Base-by-base conservation (phyloP, 176 grass and related monocot genomes). In the Ampelocalamus luodianensis region DNA sequence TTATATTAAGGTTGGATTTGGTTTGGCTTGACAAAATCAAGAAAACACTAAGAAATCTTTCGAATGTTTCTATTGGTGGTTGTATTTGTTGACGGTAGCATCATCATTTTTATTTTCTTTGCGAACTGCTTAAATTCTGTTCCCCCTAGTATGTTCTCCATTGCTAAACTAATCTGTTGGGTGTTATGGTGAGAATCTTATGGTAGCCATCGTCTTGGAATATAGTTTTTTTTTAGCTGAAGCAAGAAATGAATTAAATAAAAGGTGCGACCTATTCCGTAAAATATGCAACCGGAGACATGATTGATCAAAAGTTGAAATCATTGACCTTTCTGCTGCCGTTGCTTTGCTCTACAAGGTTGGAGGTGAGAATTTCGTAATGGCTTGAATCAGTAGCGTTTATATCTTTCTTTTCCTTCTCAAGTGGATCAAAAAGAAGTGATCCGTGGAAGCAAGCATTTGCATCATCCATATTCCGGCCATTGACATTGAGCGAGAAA, bases 21-120 rank as follows among this genome's bases (percentile, higher is more conserved):
- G 63, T 58, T 37, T 65, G 48, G 86, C 42, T 88, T 68, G 53
- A 74, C 76, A 68, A 69, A 86, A 71, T 56, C 71, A 83, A 64
- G 39, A 14, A 37, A n/a, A 16, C 42, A 15, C 44, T 51, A n/a
- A 83, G 27, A 18, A 74, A 16, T 51, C 0, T 14, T 46, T 10
- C 0, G 12, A 17, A 67, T 27, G 17, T 11, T 24, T 26, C 14
- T 24, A 34, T 12, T 23, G 32, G 13, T 14, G 55, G 50, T 54
- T n/a, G 24, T 0, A 22, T 72, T 20, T 73, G 24, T 34, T n/a
- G 72, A 44, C 11, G 1, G 63, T 56, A 37, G 56, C 72, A 68
- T 75, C 39, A 5, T 45, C 55, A 6, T 10, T 55, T 55, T 22
- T 45, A 2, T 81, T 68, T 23, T 87, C 4, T 53, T 22, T 17